Base-by-base conservation (phyloP, 768 basidiomycete species). In the Arthromyces matolae region DNA sequence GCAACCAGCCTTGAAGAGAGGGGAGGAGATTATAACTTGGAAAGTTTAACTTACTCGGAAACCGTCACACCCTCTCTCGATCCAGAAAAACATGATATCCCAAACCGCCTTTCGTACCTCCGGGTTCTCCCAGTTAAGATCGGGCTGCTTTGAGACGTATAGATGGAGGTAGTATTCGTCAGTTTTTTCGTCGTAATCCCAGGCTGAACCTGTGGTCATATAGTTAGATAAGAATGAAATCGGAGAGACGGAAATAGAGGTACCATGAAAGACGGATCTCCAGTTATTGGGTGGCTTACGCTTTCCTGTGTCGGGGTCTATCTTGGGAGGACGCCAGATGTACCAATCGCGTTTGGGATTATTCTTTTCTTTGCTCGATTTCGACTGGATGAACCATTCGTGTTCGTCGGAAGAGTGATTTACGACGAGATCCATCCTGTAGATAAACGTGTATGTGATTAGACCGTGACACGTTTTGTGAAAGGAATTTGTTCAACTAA, bases 381-480 rank as follows among this genome's bases (percentile, higher is more conserved):
- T 67, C 20, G 84, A 83, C 55, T 79, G 70, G 25, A 72, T 50
- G 67, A 88, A 90, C 87, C 88, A 89, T 9, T 70, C 72, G 55
- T 88, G 87, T 83, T 83, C 76, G 63, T 81, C 75, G 0, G 85
- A 86, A 3, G 79, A 78, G 59, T 87, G 86, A 61, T 88, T 88
- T 8, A 83, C 81, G 22, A 88, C 87, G 1, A 89, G 75, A 58
- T 89, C 86, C 81, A 86, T 85, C 66, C 83, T 84, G 60, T 38
- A 35, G n/a, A n/a, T n/a, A n/a, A n/a, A n/a, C n/a, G n/a, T n/a
- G n/a, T n/a, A n/a, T n/a, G n/a, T n/a, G n/a, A n/a, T n/a, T n/a
- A n/a, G n/a, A n/a, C n/a, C n/a, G 20, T 34, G 22, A 25, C 22
- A 45, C 14, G 23, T 32, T 41, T 42, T 7, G 29, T 7, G 18